phyloP scores from a whole-genome alignment of 106 monocot genomes.

The Dactylorhiza incarnata region DNA sequence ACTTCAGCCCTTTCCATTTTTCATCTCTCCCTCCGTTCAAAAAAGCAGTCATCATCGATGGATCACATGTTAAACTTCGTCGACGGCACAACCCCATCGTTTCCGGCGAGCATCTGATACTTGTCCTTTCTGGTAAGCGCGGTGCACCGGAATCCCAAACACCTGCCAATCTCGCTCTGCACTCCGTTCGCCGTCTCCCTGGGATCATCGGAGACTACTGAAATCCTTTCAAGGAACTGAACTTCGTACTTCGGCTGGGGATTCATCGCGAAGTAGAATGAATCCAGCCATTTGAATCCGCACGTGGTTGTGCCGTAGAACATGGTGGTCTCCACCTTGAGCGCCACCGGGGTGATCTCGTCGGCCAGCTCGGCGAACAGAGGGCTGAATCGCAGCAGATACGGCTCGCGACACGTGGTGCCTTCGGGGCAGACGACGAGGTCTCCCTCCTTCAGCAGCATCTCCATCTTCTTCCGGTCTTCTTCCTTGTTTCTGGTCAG shows the following conservation, averaged over 20 bases:
- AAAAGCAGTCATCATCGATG: too few species aligned
- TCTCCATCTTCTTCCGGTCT: constrained; percentile 38
- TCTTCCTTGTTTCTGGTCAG: constrained; percentile 44
- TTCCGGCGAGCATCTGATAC: constrained; percentile 77
- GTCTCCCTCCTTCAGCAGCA: constrained; percentile 17
- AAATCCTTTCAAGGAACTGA: constrained; percentile 30
- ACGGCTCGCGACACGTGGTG: constrained; percentile 65
- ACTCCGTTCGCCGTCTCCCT: constrained; percentile 52
- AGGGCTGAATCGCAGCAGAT: constrained; percentile 74
- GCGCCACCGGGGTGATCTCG: constrained; percentile 48
- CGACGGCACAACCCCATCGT: constrained; percentile 55
- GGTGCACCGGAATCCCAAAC: constrained; percentile 63
- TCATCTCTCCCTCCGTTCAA: too few species aligned
- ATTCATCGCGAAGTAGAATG: constrained; percentile 58
- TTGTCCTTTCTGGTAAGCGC: constrained; percentile 63
- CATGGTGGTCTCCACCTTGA: constrained; percentile 25
- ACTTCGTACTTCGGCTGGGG: constrained; percentile 34
- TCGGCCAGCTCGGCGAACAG: constrained; percentile 58
- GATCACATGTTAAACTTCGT: too few species aligned
- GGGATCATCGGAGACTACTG: constrained; percentile 10
- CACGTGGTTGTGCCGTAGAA: constrained; percentile 74
- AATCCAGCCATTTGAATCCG: constrained; percentile 52
- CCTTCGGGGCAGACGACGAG: constrained; percentile 66
- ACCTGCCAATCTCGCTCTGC: constrained; percentile 44
- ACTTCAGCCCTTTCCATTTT: too few species aligned